phyloP scores from a whole-genome alignment of 768 basidiomycete species.

The Leccinum uliginosum region DNA sequence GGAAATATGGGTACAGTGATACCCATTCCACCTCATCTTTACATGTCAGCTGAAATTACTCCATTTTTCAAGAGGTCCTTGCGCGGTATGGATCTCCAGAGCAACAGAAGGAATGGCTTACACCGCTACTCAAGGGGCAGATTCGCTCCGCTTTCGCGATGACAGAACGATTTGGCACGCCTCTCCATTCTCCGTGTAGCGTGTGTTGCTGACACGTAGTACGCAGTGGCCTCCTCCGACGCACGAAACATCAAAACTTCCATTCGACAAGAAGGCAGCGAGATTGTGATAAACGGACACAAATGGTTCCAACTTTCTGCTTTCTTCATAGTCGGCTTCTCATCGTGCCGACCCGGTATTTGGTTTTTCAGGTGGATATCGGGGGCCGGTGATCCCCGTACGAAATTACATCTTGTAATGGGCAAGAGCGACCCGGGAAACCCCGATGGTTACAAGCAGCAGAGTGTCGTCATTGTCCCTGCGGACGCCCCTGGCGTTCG shows the following conservation, averaged over 20 bases:
- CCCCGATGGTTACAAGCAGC: constrained; percentile 71
- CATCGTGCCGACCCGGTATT: constrained; percentile 10
- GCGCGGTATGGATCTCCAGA: constrained; percentile 89
- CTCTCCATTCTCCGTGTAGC: constrained; percentile 3
- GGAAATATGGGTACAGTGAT: constrained; percentile 83
- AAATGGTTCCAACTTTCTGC: constrained; percentile 66
- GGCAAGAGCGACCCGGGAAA: constrained; percentile 91
- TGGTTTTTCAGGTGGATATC: constrained; percentile 79
- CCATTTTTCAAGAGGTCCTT: constrained; percentile 76
- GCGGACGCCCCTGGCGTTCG: constrained; percentile 82
- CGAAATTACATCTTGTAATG: constrained; percentile 87
- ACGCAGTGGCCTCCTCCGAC: constrained; percentile 80
- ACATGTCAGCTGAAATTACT: not conserved
- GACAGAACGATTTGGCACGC: constrained; percentile 85
- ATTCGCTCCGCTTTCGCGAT: constrained; percentile 94
- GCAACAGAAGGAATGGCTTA: constrained; percentile 89
- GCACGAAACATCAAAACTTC: constrained; percentile 93
- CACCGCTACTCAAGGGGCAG: constrained; percentile 85
- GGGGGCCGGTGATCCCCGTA: constrained; percentile 91
- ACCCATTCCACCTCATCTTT: not conserved
- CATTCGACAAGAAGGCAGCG: constrained; percentile 75
- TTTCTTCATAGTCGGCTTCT: constrained; percentile 4
- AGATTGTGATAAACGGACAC: constrained; percentile 92
- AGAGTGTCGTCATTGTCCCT: constrained; percentile 95
- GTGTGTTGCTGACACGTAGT: constrained; percentile 2